These are phyloP conservation scores for sweet orange (Citrus sinensis) DNA, from an alignment of 345 rosid genomes.

Conservation along the genomic window DNA sequence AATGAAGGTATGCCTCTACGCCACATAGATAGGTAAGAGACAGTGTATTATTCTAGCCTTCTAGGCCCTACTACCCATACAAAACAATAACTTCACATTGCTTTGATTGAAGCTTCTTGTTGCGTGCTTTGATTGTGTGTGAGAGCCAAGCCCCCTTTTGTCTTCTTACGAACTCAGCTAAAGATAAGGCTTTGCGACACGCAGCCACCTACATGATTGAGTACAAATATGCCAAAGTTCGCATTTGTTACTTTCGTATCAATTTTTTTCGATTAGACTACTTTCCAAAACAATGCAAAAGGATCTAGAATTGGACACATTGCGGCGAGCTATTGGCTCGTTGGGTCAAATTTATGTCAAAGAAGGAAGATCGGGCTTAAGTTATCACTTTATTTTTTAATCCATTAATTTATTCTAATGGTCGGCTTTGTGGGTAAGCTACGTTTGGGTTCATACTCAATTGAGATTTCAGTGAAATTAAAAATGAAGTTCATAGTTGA, in stretches of 20 bases:
- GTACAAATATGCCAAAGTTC: neutral
- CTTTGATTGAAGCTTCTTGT: neutral
- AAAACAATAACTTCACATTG: neutral
- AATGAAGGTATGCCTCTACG: no score
- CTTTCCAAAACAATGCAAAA: neutral
- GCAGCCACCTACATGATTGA: neutral
- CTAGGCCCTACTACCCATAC: no score
- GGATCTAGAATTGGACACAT: neutral
- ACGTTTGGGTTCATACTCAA: neutral
- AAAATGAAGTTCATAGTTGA: neutral
- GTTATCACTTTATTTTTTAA: neutral
- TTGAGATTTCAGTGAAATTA: neutral
- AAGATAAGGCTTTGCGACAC: constrained; percentile 10
- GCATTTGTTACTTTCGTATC: neutral
- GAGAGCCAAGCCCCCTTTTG: neutral
- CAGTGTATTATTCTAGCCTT: no score
- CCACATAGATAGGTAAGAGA: no score
- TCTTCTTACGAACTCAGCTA: neutral
- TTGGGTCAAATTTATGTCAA: constrained; percentile 10
- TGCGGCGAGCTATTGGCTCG: neutral
- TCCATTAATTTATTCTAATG: neutral
- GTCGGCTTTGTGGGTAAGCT: neutral
- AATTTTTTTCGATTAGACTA: neutral
- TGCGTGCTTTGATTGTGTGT: neutral
- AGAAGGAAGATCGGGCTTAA: neutral